Base-by-base conservation (phyloP, 2,329 filamentous ascomycete species). In the Arthrobotrys conoides region DNA sequence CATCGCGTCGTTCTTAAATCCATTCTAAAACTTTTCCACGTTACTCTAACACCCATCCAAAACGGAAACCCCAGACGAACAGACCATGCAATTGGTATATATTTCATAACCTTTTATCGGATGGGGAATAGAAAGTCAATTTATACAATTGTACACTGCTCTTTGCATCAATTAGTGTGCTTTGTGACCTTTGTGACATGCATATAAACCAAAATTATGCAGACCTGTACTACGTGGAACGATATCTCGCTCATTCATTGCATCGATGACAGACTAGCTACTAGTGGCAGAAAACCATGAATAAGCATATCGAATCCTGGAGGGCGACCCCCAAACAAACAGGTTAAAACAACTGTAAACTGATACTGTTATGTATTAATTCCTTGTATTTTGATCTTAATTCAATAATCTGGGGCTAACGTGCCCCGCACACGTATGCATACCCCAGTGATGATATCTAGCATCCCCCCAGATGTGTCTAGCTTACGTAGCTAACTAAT, bases 41-140 rank as follows among this genome's bases (percentile, higher is more conserved):
- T 73, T 67, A 67, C 70, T 67, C 61, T 38, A 61, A 61, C n/a
- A 16, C 12, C 5, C 24, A 67, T 73, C 61, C 3, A 73, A 73
- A 61, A n/a, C 33, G 38, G 70, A 73, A 67, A 73, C 53, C 27
- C 57, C 51, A 73, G 16, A 67, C 61, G 70, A 73, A 41, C 30
- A 8, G 8, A 48, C 12, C 1, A 49, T 55, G 8, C 36, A 61
- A 61, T 61, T 61, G 57, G 57, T 44, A n/a, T n/a, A n/a, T n/a
- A 61, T 61, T 44, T 44, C 18, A 27, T 12, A 20, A 16, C 22
- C 20, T 44, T 44, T n/a, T 24, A n/a, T 27, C 24, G 14, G 36
- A 61, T 61, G 57, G 57, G 53, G 57, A 61, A 61, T 18, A 44
- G 57, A 61, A 61, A 61, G 57, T 61, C 57, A 61, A 61, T 61